Percentiles rank a stretch among this genome's conserved stretches.
Evolutionary conservation across 2,329 filamentous ascomycete species (phyloP).

Genomic region (Pseudogymnoascus pannorum): DNA sequence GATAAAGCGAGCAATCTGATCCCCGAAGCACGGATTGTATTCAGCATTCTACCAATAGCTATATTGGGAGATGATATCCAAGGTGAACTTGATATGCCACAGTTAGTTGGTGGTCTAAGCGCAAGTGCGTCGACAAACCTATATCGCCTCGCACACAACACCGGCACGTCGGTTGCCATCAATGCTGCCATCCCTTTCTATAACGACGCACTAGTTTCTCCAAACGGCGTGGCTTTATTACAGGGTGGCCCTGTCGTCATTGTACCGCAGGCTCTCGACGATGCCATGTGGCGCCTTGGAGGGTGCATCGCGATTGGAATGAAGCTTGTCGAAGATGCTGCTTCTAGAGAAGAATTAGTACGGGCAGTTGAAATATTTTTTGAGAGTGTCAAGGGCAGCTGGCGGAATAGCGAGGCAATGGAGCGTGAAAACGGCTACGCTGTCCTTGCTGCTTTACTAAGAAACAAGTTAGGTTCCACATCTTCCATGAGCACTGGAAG

Average conservation of each 20-base stretch:
- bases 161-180: constrained; percentile 71
- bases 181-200: constrained; percentile 84
- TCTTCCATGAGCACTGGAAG: constrained; percentile 31
- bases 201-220: constrained; percentile 76
- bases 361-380: constrained; percentile 79
- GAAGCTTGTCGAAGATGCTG: constrained; percentile 73
- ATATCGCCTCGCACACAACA: constrained; percentile 61
- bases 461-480: constrained; percentile 60
- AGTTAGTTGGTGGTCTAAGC: constrained; percentile 69
- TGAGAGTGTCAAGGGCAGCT: constrained; percentile 78
- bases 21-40: constrained; percentile 70
- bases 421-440: constrained; percentile 92
- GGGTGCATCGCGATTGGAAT: constrained; percentile 81
- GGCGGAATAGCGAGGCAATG: constrained; percentile 98
- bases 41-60: constrained; percentile 75
- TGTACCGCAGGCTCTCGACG: constrained; percentile 77
- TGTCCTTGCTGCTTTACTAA: constrained; percentile 73
- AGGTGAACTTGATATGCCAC: constrained; percentile 63
- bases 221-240: constrained; percentile 74
- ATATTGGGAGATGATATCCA: constrained; percentile 75
- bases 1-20: constrained; percentile 76
- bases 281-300: constrained; percentile 87
- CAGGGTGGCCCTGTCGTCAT: constrained; percentile 77
- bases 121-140: constrained; percentile 61
- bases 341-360: constrained; percentile 61